Evolutionary conservation across 441 rosid species (phyloP), one percentile per base, ranked within the genome.

Genomic region (Syzygium malaccense): DNA sequence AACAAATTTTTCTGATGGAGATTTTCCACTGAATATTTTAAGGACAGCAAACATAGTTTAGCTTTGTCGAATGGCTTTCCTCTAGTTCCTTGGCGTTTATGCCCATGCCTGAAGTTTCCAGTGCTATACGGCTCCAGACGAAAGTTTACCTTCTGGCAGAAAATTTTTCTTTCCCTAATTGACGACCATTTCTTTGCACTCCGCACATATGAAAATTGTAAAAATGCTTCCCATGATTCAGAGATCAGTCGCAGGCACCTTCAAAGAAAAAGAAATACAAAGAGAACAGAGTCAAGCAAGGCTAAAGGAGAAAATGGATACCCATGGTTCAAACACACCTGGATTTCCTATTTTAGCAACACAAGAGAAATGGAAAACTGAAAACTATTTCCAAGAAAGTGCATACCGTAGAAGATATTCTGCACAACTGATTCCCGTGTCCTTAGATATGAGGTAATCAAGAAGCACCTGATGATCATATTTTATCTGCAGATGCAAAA

Each of bases 401-500:
- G 66, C 89, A 56, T 55, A 95, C 99, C 96, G 95, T 86, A 98
- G 90, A 55, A 98, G 95, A 94, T 96, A 98, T 86, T 96, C 98
- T 78, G 96, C 99, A 91, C 97, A 95, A 91, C 91, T 92, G 89
- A 91, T 92, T 90, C 99, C 97, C 2, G 90, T 91, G 90, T 96
- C 99, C 92, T 95, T 96, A 53, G 98, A 96, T 91, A 96, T 95
- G 88, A 96, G 98, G 93, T 95, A 96, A 94, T 98, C 98, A 86
- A 98, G 98, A 91, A 98, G 96, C 90, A 96, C 97, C 92, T 95
- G 96, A 92, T 98, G 98, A 92, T 96, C 99, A 91, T 95, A 96
- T 90, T 93, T 97, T 92, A 98, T 89, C 99, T 98, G 94, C 83
- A 89, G 64, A 60, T 88, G 58, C 89, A 48, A 62, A 86, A 37